Evolutionary conservation across 2,329 filamentous ascomycete genomes (phyloP).

Genomic region (Aspergillus bombycis): DNA sequence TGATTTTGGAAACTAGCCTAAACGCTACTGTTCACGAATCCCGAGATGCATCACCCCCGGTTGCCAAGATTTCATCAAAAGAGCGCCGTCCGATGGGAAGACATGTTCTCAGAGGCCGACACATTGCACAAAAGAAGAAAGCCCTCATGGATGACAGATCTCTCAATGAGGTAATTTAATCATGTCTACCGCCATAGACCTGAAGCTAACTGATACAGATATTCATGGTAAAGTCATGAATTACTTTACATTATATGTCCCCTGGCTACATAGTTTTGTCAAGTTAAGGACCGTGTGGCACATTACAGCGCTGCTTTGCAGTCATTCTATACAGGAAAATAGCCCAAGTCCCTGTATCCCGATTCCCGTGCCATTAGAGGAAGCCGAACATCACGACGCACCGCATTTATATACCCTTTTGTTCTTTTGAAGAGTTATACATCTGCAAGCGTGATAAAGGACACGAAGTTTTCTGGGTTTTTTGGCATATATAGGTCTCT

Average conservation of each 20-base stretch:
- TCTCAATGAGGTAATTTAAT: conserved; percentile 74
- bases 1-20: background rate
- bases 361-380: background rate
- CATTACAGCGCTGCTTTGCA: too few relatives aligned
- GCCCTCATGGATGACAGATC: conserved; percentile 80
- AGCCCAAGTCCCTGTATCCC: background rate
- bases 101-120: conserved; percentile 75
- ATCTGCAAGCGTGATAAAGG: background rate
- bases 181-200: background rate
- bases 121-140: conserved; percentile 86
- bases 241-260: background rate
- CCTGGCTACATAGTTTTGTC: background rate
- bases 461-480: background rate
- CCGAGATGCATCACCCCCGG: conserved; percentile 48
- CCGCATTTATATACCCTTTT: background rate
- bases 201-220: conserved; percentile 33
- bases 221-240: conserved; percentile 39
- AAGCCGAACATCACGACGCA: background rate
- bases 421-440: background rate
- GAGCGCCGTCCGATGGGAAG: conserved; percentile 58
- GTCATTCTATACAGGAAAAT: background rate
- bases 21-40: conserved; percentile 37
- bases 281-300: background rate
- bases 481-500: background rate
- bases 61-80: conserved; percentile 53